A percentile compares a stretch with the other conserved stretches of the same genome.
Evolutionary conservation across 1,139 yeast species (phyloP).

Genomic region (Zygosaccharomyces sapae): DNA sequence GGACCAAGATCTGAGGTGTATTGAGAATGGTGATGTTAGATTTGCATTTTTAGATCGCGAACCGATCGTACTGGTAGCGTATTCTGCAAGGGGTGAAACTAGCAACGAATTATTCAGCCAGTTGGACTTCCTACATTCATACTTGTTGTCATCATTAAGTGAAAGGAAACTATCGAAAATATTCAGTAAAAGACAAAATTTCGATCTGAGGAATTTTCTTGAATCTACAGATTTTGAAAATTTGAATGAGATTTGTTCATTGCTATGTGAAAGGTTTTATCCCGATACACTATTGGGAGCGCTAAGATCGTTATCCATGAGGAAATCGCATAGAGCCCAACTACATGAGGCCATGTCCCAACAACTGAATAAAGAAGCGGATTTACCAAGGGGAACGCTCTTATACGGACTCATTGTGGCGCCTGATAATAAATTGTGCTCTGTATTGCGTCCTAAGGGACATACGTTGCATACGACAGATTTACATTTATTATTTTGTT

Average conservation of each 20-base stretch:
- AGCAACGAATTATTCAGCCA: conserved; percentile 60
- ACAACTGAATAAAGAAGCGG: conserved; percentile 22
- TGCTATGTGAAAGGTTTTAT: conserved; percentile 42
- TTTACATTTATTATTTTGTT: conserved; percentile 57
- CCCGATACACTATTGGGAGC: conserved; percentile 60
- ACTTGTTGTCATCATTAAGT: conserved; percentile 74
- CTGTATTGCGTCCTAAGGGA: conserved; percentile 57
- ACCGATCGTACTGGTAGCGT: conserved; percentile 73
- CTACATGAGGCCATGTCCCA: conserved; percentile 35
- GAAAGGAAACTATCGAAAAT: conserved; percentile 66
- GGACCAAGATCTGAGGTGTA: conserved; percentile 37
- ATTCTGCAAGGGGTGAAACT: conserved; percentile 54
- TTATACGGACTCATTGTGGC: conserved; percentile 60
- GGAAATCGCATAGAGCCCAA: conserved; percentile 44
- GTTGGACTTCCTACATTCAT: conserved; percentile 69
- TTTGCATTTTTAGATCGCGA: conserved; percentile 60
- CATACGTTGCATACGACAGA: conserved; percentile 71
- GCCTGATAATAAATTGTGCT: conserved; percentile 51
- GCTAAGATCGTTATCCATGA: conserved; percentile 52
- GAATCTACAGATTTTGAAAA: conserved; percentile 41
- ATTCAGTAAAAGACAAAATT: conserved; percentile 69
- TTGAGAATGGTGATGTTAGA: conserved; percentile 38
- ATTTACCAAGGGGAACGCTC: conserved; percentile 38
- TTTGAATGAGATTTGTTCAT: conserved; percentile 28
- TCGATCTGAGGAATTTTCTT: conserved; percentile 72